Evolutionary conservation across 768 basidiomycete genomes (phyloP).

Genomic region (Phanerochaete sordida): DNA sequence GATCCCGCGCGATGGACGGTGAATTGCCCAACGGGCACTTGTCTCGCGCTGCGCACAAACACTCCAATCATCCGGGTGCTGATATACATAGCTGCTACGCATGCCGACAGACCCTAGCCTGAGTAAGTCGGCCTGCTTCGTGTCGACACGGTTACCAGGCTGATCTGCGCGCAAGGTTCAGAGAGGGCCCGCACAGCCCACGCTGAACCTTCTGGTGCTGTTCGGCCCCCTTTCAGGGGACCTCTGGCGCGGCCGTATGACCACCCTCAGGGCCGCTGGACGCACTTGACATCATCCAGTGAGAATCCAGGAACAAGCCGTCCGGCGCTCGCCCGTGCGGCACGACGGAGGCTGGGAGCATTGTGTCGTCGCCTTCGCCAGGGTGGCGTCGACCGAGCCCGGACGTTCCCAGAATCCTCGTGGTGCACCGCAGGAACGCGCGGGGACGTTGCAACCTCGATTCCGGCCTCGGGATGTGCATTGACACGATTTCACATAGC

Average conservation of each 20-base stretch:
- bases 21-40: not conserved
- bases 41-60: not conserved
- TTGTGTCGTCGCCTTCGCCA: slow-evolving; percentile 9
- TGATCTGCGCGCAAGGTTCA: slow-evolving; percentile 7
- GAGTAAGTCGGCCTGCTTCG: not conserved
- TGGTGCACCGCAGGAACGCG: not conserved
- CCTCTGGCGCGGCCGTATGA: slow-evolving; percentile 4
- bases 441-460: not conserved
- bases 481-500: not conserved
- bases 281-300: slow-evolving; percentile 10
- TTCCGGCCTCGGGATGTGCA: not conserved
- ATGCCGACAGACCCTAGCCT: not conserved
- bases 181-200: slow-evolving; percentile 2
- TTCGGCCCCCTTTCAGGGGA: not conserved
- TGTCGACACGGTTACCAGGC: slow-evolving; percentile 1
- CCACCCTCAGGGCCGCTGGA: slow-evolving; percentile 5
- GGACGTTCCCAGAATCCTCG: slow-evolving; percentile 1
- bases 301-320: slow-evolving; percentile 9
- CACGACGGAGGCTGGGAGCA: slow-evolving; percentile 2
- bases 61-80: not conserved
- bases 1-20: not conserved
- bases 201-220: not conserved
- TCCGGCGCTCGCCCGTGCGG: not conserved
- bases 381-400: slow-evolving; percentile 10
- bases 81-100: not conserved